Evolutionary conservation across 352 stramenopile species (phyloP).

Genomic region (Nothophytophthora sp.): DNA sequence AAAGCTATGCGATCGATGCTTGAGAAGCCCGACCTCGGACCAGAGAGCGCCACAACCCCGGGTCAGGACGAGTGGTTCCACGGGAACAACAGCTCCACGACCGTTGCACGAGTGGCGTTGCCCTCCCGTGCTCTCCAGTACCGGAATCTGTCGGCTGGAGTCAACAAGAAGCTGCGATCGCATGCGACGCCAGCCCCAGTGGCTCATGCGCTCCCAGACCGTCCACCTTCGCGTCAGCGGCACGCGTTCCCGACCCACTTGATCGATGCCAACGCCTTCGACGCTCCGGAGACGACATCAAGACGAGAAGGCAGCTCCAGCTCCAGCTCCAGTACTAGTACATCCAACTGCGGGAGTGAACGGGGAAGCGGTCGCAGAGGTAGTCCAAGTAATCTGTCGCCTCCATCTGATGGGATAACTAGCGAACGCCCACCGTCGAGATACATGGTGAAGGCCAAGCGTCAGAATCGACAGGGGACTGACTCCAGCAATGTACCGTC

Average conservation of each 20-base stretch:
- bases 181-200: slow-evolving; percentile 3
- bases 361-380: slow-evolving; percentile 1
- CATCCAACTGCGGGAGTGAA: slow-evolving; percentile 6
- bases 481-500: slow-evolving; percentile 21
- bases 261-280: slow-evolving; percentile 51
- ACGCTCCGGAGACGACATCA: slow-evolving; percentile 15
- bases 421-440: slow-evolving; percentile 64
- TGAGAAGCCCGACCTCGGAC: neutral
- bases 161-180: slow-evolving; percentile 21
- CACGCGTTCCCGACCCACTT: slow-evolving; percentile 82
- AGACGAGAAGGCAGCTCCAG: slow-evolving; percentile 9
- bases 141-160: slow-evolving; percentile 21
- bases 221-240: slow-evolving; percentile 68
- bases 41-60: slow-evolving; percentile 4
- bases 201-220: slow-evolving; percentile 24
- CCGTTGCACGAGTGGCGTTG: slow-evolving; percentile 2
- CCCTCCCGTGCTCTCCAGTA: slow-evolving; percentile 32
- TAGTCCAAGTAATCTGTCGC: neutral
- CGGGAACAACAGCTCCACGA: neutral
- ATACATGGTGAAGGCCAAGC: slow-evolving; percentile 74
- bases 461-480: slow-evolving; percentile 16
- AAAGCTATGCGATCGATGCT: neutral
- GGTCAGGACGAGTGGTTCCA: slow-evolving; percentile 13
- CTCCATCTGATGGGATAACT: neutral
- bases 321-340: slow-evolving; percentile 3